Base-by-base conservation (phyloP, 2,329 filamentous ascomycete species). In the Didymosphaeria variabile region DNA sequence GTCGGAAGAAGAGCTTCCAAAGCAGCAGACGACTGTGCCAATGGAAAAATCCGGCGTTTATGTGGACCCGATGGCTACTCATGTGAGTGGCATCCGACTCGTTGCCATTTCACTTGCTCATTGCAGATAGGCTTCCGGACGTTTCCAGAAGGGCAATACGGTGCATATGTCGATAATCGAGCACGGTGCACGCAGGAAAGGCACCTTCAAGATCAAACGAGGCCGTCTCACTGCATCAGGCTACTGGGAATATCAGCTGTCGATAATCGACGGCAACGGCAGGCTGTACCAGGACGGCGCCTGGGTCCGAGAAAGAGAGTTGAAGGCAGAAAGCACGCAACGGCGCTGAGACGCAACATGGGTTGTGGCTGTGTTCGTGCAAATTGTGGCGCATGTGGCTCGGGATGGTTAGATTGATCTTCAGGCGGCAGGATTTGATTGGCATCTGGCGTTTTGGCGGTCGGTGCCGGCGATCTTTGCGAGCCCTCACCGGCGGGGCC, bases 181-280 rank as follows among this genome's bases (percentile, higher is more conserved):
- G 23, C 62, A 62, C 19, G 73, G 70, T 5, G 36, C 52, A 5
- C 62, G 66, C 19, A 60, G 52, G 29, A 77, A 72, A 52, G 71
- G 68, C 26, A 63, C 52, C 45, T 77, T 67, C 45, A 67, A 47
- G 15, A 57, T 77, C n/a, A 50, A 59, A 46, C 56, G 59, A 23
- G 38, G 19, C 15, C 62, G 61, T 1, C 58, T 59, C 47, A 66
- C 71, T 49, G 13, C 21, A 9, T 52, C 44, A 3, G 60, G 54
- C n/a, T 76, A 63, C 54, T 64, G 59, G 19, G 72, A 77, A 46
- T 77, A 77, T 57, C 72, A 74, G 61, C 66, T 77, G 19, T 45
- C 42, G 19, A 45, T 23, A 5, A 40, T 55, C 6, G 67, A 71
- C 21, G 21, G 26, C 12, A 61, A 66, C 10, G 60, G 50, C 44